Evolutionary conservation across 2,329 filamentous ascomycete species (phyloP).

Genomic region (Aphanocladium album): DNA sequence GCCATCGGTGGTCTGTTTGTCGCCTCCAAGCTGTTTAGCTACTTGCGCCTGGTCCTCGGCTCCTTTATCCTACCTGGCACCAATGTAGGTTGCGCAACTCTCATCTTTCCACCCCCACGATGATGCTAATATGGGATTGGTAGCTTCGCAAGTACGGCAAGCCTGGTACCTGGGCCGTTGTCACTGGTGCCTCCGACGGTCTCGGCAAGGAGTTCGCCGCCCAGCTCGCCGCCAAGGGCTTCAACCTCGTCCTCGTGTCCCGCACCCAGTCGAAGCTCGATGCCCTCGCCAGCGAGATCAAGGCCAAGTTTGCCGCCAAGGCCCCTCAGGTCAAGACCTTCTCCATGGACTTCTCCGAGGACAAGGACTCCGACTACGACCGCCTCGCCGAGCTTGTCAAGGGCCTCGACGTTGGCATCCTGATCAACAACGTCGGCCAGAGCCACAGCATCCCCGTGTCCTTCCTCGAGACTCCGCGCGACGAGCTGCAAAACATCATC

Average conservation of each 20-base stretch:
- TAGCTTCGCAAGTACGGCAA: constrained; percentile 87
- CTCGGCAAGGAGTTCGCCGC: constrained; percentile 94
- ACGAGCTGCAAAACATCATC: constrained; percentile 85
- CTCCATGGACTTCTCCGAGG: constrained; percentile 85
- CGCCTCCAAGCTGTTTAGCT: constrained; percentile 51
- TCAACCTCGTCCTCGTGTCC: constrained; percentile 91
- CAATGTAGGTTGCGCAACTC: constrained; percentile 43
- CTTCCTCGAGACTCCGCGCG: constrained; percentile 71
- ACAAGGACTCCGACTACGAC: constrained; percentile 75
- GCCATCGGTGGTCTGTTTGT: constrained; percentile 56
- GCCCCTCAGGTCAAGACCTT: constrained; percentile 68
- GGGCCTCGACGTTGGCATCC: constrained; percentile 74
- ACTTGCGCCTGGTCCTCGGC: constrained; percentile 58
- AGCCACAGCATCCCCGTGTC: constrained; percentile 90
- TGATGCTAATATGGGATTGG: background rate
- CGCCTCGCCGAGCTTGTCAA: constrained; percentile 63
- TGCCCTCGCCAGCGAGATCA: constrained; percentile 68
- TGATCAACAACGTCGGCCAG: constrained; percentile 96
- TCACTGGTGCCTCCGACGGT: constrained; percentile 94
- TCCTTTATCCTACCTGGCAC: constrained; percentile 63
- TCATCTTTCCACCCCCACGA: constrained; percentile 17
- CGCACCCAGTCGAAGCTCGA: constrained; percentile 92
- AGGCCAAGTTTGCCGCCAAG: constrained; percentile 57
- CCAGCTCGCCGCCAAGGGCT: constrained; percentile 85
- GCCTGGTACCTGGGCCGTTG: constrained; percentile 87